Base-by-base conservation (phyloP, 2,329 filamentous ascomycete species). In the Pyrenophora teres region DNA sequence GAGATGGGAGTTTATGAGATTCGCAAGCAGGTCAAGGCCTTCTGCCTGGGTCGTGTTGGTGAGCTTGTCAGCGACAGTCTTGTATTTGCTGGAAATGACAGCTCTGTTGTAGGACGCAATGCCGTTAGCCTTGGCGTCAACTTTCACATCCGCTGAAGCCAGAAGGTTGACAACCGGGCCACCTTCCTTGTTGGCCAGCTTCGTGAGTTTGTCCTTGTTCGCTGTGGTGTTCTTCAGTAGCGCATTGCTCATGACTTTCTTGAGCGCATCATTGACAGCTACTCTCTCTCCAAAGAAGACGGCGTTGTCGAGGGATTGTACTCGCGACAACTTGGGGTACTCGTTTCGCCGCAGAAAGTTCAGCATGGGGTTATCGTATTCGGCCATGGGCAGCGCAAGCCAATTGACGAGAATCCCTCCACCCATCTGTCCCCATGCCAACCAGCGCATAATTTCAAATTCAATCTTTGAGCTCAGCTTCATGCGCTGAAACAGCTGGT, bases 371-470 rank as follows among this genome's bases (percentile, higher is more conserved):
- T 96, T 90, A 54, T 92, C 84, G 60, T 86, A 83, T 15, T 84
- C 71, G 0, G 84, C 89, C 89, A 97, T 96, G 3, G 94, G 94
- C 44, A 96, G 81, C 21, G 91, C 81, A n/a, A 88, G 81, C 74
- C 88, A 88, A 69, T 93, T 87, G 13, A 88, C 82, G 40, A 97
- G 80, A 31, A 97, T 76, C 1, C 94, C 94, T 15, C 87, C 87
- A 10, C 88, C 88, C 90, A 96, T 94, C 53, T 88, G 87, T 46
- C 90, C 90, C 92, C 93, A 99, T 0, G 93, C 93, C 55, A 97
- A 77, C 92, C 92, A 97, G 58, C 88, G 82, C 79, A 90, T 86
- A 27, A 97, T 69, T n/a, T 86, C 80, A 25, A 92, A 67, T 71
- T 72, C 66, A 13, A 67, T 55, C 36, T 62, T 66, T 0, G 67